Evolutionary conservation across 768 basidiomycete genomes (phyloP).

Genomic region (Agrocybe chaxingu): DNA sequence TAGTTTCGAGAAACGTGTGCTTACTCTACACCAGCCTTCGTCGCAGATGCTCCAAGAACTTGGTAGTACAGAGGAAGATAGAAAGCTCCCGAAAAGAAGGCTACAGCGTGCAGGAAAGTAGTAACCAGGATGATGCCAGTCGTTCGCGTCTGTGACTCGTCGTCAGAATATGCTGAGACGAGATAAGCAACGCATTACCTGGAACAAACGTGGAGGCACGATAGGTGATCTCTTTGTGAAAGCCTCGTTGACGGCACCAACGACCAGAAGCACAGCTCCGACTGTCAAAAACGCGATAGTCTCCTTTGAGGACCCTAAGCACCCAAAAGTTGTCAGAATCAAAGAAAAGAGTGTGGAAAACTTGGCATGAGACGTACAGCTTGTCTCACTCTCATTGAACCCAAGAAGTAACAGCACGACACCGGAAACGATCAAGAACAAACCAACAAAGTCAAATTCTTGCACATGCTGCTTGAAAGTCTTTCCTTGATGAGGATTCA

Average conservation of each 20-base stretch:
- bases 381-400: constrained; percentile 65
- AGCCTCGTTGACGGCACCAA: constrained; percentile 54
- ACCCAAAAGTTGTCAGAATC: neutral
- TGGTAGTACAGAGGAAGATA: constrained; percentile 81
- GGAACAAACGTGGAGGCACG: constrained; percentile 72
- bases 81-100: constrained; percentile 58
- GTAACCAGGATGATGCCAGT: constrained; percentile 58
- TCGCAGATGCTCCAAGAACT: constrained; percentile 73
- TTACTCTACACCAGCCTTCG: constrained; percentile 63
- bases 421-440: constrained; percentile 58
- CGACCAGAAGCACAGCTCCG: constrained; percentile 51
- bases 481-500: constrained; percentile 69
- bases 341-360: neutral
- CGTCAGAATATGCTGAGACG: neutral
- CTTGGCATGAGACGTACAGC: constrained; percentile 43
- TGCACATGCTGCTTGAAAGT: constrained; percentile 54
- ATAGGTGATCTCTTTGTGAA: constrained; percentile 67
- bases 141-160: constrained; percentile 57
- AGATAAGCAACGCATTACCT: constrained; percentile 32
- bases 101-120: constrained; percentile 59
- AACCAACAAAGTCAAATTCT: constrained; percentile 73
- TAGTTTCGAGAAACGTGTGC: constrained; percentile 9
- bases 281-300: constrained; percentile 64
- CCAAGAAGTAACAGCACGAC: constrained; percentile 70
- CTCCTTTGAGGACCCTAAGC: constrained; percentile 52